Conservation (phyloP, 2,329 filamentous ascomycete species). For the Fusarium coicis region DNA sequence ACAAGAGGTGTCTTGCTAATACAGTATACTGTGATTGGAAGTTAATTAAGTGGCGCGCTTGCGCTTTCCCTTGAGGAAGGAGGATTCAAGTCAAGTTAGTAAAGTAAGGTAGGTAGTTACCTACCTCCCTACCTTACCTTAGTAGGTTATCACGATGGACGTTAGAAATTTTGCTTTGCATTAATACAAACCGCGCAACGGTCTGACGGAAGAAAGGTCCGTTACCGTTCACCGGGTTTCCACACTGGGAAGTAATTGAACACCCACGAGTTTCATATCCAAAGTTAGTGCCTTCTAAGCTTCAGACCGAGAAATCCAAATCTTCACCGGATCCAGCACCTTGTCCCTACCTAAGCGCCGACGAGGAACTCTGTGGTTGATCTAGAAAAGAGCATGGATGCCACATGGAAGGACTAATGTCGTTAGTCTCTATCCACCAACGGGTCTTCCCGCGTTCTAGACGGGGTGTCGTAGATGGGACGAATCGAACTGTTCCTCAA, state of each 20-base stretch:
- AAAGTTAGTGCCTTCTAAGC: not conserved
- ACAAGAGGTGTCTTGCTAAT: conserved; percentile 8
- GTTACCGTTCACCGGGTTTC: conserved; percentile 2
- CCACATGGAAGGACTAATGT: conserved; percentile 23
- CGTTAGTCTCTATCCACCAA: conserved; percentile 18
- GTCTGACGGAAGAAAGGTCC: conserved; percentile 1
- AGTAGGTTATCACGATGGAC: not conserved
- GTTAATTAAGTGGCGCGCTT: conserved; percentile 16
- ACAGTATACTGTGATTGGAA: conserved; percentile 20
- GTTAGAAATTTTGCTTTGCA: conserved; percentile 6
- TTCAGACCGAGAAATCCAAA: conserved; percentile 2
- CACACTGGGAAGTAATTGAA: not conserved
- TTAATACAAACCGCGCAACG: conserved; percentile 3
- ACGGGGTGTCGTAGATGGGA: conserved; percentile 1
- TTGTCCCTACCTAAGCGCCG: conserved; percentile 8
- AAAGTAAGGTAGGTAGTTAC: not conserved
- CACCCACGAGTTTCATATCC: conserved; percentile 5
- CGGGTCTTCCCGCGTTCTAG: conserved; percentile 23
- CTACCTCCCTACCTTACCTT: not conserved
- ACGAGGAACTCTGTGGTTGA: not conserved
- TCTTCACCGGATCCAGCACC: conserved; percentile 4
- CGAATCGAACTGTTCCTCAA: conserved; percentile 3
- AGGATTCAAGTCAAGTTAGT: not conserved
- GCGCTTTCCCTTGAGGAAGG: conserved; percentile 9
- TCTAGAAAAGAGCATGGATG: conserved; percentile 30